Conservation (phyloP, 176 grass and related monocot genomes). For the Cymbopogon citratus region DNA sequence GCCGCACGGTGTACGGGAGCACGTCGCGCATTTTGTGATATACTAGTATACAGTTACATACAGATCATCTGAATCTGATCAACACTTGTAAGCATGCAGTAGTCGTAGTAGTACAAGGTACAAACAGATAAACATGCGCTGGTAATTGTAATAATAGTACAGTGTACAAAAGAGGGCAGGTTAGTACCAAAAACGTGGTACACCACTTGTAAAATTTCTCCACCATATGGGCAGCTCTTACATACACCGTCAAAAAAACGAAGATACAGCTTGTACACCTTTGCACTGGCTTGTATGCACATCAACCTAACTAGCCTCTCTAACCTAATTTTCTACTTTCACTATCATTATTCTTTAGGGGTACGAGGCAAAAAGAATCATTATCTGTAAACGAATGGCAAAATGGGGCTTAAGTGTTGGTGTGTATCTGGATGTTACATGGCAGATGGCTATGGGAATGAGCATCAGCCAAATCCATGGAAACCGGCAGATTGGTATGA, state of each 20-base stretch:
- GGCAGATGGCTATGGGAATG: background rate
- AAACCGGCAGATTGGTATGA: conserved; percentile 73
- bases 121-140: no score
- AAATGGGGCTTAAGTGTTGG: background rate
- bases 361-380: conserved; percentile 32
- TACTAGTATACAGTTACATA: no score
- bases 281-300: conserved; percentile 32
- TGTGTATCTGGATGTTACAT: background rate
- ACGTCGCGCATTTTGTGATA: no score
- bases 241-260: background rate
- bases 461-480: conserved; percentile 73
- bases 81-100: no score
- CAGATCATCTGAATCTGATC: no score
- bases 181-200: no score
- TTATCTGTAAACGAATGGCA: conserved; percentile 44
- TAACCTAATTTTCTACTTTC: conserved; percentile 23
- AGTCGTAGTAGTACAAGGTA: no score
- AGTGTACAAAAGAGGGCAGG: no score
- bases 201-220: no score
- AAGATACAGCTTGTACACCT: conserved; percentile 27
- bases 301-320: conserved; percentile 32
- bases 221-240: no score
- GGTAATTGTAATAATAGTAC: no score
- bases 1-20: no score
- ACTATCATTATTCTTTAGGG: conserved; percentile 26